Evolutionary conservation across 495 filamentous ascomycete genomes (phyloP), one percentile per base, ranked within the genome.

Genomic region (Penicillium cinerascens): DNA sequence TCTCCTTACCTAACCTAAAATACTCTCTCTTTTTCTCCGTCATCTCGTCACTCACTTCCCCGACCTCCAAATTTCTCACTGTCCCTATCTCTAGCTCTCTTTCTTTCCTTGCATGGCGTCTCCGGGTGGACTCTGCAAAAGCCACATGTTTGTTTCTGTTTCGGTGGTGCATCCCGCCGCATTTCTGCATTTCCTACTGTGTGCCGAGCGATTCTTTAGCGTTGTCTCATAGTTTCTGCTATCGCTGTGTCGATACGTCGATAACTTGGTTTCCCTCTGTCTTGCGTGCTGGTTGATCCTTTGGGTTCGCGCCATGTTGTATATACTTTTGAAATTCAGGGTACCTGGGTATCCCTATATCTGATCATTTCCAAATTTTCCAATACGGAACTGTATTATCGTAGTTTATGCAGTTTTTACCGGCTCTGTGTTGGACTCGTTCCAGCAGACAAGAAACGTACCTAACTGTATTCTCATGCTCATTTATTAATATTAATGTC

Each of bases 131-230:
- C 47, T 60, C 40, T 43, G 50, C 47, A 57, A 54, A 56, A 54
- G 25, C 41, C 43, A 33, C 33, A 22, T 59, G 23, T 38, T 16
- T 40, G 22, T 54, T 16, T 17, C 37, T 39, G 2, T 8, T 18
- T 7, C 41, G 23, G 22, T 33, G 35, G 46, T 54, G 44, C 44
- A 44, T 46, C 35, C 54, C 21, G 17, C n/a, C 18, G 13, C n/a
- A 58, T 63, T 37, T 54, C 37, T 49, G 26, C 37, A 35, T 42
- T 44, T 21, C 17, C 17, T 54, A 21, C 51, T 49, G 3, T 40
- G 0, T 49, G 36, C 27, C 58, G 50, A 60, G 60, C 48, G 47
- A 53, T 60, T 58, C 53, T 33, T 33, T 56, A 61, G 58, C 58
- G 61, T 43, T 60, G 41, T 45, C 43, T 54, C 56, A 38, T 49